phyloP scores from a whole-genome alignment of 208 protist species.

The Trichomonas gallinae region DNA sequence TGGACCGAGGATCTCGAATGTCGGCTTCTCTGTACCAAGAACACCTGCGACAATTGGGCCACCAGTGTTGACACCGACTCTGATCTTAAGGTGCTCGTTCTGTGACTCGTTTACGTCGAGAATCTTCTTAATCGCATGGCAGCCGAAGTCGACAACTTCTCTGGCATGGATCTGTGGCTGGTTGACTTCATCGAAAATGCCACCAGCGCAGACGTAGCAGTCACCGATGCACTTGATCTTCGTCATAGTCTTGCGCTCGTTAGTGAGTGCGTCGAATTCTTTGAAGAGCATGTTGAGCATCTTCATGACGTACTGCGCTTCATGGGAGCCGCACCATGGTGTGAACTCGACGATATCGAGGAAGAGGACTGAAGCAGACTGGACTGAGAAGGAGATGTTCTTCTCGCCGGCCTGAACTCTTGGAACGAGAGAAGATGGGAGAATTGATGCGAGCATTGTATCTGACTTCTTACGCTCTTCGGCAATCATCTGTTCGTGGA shows the following conservation, averaged over 20 bases:
- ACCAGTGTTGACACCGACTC: background rate
- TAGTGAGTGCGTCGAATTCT: background rate
- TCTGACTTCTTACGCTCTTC: background rate
- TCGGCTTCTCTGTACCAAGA: background rate
- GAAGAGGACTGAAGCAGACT: background rate
- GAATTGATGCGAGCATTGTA: background rate
- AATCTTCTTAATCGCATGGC: background rate
- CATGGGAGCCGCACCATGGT: background rate
- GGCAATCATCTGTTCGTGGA: background rate
- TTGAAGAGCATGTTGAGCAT: background rate
- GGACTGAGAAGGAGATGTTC: background rate
- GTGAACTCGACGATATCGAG: background rate
- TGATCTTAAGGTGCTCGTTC: background rate
- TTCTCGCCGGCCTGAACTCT: background rate
- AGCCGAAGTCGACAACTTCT: background rate
- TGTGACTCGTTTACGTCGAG: background rate
- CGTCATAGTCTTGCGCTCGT: background rate
- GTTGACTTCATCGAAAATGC: background rate
- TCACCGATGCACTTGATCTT: constrained; percentile 19
- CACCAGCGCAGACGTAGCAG: background rate
- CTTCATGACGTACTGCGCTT: background rate
- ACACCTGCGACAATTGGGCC: background rate
- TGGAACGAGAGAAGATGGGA: background rate
- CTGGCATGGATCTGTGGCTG: background rate
- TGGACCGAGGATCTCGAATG: background rate